A percentile compares a stretch with the other conserved stretches of the same genome.
Conservation (phyloP, 768 basidiomycete species). For the Russula brevipes region DNA sequence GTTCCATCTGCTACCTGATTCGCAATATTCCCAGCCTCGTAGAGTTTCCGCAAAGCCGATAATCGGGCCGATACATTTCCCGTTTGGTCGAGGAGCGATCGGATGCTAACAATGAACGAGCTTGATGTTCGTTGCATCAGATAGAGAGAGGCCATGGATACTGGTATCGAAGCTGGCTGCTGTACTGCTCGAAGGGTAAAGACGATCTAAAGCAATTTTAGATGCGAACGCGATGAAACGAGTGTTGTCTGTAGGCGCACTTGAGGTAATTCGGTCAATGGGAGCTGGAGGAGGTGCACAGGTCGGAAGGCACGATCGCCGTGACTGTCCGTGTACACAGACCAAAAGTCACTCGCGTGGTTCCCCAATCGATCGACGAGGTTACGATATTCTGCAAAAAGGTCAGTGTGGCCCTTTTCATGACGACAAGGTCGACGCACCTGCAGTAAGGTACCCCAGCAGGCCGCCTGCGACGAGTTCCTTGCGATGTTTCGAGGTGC, state of each 20-base stretch:
- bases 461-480: conserved; percentile 70
- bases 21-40: conserved; percentile 54
- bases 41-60: conserved; percentile 53
- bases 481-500: conserved; percentile 52
- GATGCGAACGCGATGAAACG: background rate
- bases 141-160: conserved; percentile 34
- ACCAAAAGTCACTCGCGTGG: conserved; percentile 18
- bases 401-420: background rate
- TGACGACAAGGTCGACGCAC: conserved; percentile 26
- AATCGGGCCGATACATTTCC: conserved; percentile 52
- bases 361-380: conserved; percentile 20
- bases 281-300: conserved; percentile 4
- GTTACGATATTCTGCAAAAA: conserved; percentile 10
- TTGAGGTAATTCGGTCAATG: conserved; percentile 20
- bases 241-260: background rate
- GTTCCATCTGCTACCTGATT: conserved; percentile 55
- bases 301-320: background rate
- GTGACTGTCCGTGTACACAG: background rate
- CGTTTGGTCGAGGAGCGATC: conserved; percentile 48
- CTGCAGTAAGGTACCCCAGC: conserved; percentile 44
- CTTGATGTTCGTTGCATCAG: conserved; percentile 50
- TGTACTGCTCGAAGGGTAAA: conserved; percentile 26
- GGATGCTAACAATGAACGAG: conserved; percentile 46
- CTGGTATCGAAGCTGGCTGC: conserved; percentile 24
- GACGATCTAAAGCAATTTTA: conserved; percentile 15